Conservation (phyloP, 2,329 filamentous ascomycete genomes). For the Claviceps humidiphila region DNA sequence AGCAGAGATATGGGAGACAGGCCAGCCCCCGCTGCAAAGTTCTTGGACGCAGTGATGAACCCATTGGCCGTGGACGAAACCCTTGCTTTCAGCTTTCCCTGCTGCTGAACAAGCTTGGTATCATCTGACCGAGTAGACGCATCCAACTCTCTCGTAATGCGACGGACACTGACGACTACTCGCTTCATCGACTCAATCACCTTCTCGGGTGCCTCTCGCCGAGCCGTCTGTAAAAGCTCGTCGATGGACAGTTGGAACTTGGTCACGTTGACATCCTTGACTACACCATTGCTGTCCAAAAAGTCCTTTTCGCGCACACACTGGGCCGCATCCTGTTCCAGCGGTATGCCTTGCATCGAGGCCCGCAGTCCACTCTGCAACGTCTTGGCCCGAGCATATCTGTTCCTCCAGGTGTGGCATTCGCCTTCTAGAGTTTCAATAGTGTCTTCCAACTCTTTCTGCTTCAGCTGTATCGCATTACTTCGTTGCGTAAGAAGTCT, state of each 20-base stretch:
- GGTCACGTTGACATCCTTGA: slow-evolving; percentile 87
- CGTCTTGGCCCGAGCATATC: slow-evolving; percentile 78
- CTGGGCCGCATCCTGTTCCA: slow-evolving; percentile 57
- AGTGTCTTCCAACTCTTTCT: slow-evolving; percentile 63
- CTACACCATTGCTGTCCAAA: slow-evolving; percentile 56
- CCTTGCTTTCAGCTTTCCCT: slow-evolving; percentile 60
- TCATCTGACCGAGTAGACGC: slow-evolving; percentile 41
- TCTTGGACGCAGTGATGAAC: slow-evolving; percentile 87
- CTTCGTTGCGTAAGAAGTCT: slow-evolving; percentile 70
- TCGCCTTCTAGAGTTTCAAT: slow-evolving; percentile 70
- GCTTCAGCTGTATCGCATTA: slow-evolving; percentile 64
- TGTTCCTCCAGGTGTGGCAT: slow-evolving; percentile 77
- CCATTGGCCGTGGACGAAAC: slow-evolving; percentile 93
- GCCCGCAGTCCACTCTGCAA: slow-evolving; percentile 71
- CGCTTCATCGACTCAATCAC: slow-evolving; percentile 78
- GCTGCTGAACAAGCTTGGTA: slow-evolving; percentile 37
- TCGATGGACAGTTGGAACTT: slow-evolving; percentile 93
- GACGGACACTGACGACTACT: slow-evolving; percentile 69
- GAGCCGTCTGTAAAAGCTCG: slow-evolving; percentile 68
- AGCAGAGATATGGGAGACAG: slow-evolving; percentile 86
- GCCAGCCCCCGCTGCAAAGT: slow-evolving; percentile 70
- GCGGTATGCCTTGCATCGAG: slow-evolving; percentile 60
- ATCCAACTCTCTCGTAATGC: slow-evolving; percentile 72
- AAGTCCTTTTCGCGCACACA: slow-evolving; percentile 55
- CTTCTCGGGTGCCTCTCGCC: slow-evolving; percentile 57